phyloP scores from a whole-genome alignment of 2,329 filamentous ascomycete species.

The Sclerotiophoma versabilis region DNA sequence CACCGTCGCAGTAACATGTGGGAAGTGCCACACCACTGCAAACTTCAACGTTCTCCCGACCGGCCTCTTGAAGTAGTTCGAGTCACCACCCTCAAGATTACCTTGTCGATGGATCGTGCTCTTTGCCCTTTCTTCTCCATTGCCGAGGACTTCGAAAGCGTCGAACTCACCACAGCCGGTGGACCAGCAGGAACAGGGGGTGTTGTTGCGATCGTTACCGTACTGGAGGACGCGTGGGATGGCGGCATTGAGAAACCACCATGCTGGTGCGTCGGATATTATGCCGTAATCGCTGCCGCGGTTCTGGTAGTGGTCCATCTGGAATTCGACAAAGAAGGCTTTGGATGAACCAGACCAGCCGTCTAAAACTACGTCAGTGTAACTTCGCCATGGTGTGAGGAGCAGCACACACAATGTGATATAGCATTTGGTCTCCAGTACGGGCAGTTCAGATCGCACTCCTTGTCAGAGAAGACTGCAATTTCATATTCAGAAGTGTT shows the following conservation, averaged over 20 bases:
- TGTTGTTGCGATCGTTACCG: slow-evolving; percentile 53
- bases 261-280: slow-evolving; percentile 73
- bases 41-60: slow-evolving; percentile 65
- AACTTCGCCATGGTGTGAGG: neutral
- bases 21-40: slow-evolving; percentile 53
- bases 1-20: slow-evolving; percentile 44
- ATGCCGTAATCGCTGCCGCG: slow-evolving; percentile 39
- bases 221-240: slow-evolving; percentile 77
- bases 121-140: slow-evolving; percentile 71
- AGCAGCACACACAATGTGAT: slow-evolving; percentile 55
- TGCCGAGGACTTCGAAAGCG: slow-evolving; percentile 73
- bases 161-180: slow-evolving; percentile 77
- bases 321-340: slow-evolving; percentile 76
- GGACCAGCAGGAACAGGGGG: slow-evolving; percentile 74
- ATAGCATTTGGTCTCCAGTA: slow-evolving; percentile 58
- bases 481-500: slow-evolving; percentile 46
- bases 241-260: slow-evolving; percentile 77
- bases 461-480: slow-evolving; percentile 44
- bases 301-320: slow-evolving; percentile 62
- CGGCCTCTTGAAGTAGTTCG: slow-evolving; percentile 76
- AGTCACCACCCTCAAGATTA: slow-evolving; percentile 68
- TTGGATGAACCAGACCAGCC: slow-evolving; percentile 75
- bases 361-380: slow-evolving; percentile 54
- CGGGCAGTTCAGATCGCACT: slow-evolving; percentile 59
- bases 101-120: slow-evolving; percentile 69